A percentile compares a stretch with the other conserved stretches of the same genome.
Conservation (phyloP, 2,329 filamentous ascomycete genomes). For the Colletotrichum godetiae region DNA sequence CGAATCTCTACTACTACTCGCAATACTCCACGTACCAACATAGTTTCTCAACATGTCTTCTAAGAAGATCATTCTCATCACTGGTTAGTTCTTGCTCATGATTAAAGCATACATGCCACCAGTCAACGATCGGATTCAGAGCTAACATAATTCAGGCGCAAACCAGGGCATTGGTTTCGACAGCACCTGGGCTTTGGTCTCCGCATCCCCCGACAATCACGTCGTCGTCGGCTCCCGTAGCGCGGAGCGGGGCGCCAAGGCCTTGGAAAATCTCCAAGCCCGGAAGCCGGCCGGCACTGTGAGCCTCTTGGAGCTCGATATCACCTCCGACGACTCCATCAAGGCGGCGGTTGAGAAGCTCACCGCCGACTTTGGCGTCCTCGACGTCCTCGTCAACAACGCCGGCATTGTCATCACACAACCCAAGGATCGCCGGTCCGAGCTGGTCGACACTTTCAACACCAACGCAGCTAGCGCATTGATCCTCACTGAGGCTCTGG, state of each 20-base stretch:
- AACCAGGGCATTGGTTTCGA: conserved; percentile 61
- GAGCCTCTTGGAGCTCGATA: conserved; percentile 67
- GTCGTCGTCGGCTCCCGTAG: conserved; percentile 52
- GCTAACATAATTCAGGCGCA: conserved; percentile 42
- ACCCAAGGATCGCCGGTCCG: conserved; percentile 63
- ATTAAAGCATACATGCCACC: no score
- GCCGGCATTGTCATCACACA: conserved; percentile 68
- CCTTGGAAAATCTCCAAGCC: conserved; percentile 43
- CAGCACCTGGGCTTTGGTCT: conserved; percentile 47
- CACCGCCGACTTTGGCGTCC: conserved; percentile 54
- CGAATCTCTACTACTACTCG: background rate
- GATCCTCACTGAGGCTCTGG: conserved; percentile 44
- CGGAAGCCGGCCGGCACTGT: conserved; percentile 64
- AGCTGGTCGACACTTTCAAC: conserved; percentile 62
- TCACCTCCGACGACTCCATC: conserved; percentile 69
- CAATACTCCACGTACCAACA: background rate
- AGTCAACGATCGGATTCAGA: no score
- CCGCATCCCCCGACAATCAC: conserved; percentile 51
- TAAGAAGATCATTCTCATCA: background rate
- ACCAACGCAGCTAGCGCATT: conserved; percentile 47
- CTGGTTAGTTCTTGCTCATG: background rate
- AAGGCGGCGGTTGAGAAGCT: conserved; percentile 63
- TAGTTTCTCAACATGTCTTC: background rate
- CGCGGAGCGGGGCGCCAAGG: conserved; percentile 49
- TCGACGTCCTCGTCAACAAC: conserved; percentile 70